Evolutionary conservation across 331 rosid genomes (phyloP), one percentile per base, ranked within the genome.

Genomic region (Rhamnella rubrinervis): DNA sequence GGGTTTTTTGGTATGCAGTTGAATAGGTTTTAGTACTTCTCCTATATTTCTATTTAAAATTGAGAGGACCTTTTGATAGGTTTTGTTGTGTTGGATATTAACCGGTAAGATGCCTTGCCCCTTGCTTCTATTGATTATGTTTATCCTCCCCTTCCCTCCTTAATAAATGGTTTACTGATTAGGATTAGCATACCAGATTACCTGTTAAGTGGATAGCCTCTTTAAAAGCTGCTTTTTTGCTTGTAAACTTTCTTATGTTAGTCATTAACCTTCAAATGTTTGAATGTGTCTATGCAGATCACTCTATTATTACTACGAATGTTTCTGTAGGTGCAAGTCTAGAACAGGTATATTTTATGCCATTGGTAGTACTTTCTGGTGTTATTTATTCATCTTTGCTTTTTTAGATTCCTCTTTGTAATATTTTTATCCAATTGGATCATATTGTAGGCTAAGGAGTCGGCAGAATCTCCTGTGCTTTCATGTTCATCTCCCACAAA

Each of bases 401-500:
- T 12, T 41, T 55, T 31, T 46, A n/a, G 61, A 18, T 46, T 69
- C 51, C 35, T 61, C 55, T 39, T 19, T 41, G 8, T 81, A 35
- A 20, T 20, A 21, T 46, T 51, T 26, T 57, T 61, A 13, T 51
- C 13, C 15, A n/a, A 47, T 49, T 61, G 71, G 70, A 65, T 75
- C 65, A 56, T 58, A 52, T 68, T 82, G 63, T 73, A 95, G 99
- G 85, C 72, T 70, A 95, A 86, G 77, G 91, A 84, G 41, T 67
- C 79, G 67, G 72, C 68, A 51, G 91, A 87, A 63, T 84, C 92
- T 40, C 87, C 91, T 28, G 41, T 70, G 56, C 74, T 75, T 52
- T 85, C 95, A 11, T 78, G 75, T 67, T 78, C 89, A 46, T 88
- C 96, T 77, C 89, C 92, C 4, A 55, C 84, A 60, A 89, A 89